Conservation (phyloP, 306 rosid genomes). For the Pyrus betulifolia region DNA sequence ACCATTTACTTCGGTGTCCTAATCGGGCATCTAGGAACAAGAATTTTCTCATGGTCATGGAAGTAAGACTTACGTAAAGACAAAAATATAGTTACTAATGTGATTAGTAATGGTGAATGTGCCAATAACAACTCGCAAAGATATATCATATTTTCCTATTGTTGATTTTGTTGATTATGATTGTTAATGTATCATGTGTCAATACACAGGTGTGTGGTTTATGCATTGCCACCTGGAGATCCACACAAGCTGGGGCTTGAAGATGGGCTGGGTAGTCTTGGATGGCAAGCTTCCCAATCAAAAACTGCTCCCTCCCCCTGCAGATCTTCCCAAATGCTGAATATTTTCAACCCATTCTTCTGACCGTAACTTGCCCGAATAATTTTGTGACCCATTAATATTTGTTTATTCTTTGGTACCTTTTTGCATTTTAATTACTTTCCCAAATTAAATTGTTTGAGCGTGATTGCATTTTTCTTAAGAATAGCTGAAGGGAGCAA, state of each 20-base stretch:
- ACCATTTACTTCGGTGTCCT: not conserved
- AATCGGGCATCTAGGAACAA: not conserved
- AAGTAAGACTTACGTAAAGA: not conserved
- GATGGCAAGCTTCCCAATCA: slow-evolving; percentile 59
- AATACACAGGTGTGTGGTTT: slow-evolving; percentile 53
- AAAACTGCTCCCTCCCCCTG: slow-evolving; percentile 51
- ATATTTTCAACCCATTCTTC: not conserved
- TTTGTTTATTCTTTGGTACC: not conserved
- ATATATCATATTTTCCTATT: too few relatives aligned
- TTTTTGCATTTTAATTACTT: not conserved
- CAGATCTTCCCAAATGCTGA: slow-evolving; percentile 53
- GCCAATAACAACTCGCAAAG: not conserved
- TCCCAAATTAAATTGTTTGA: not conserved
- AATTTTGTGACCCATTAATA: not conserved
- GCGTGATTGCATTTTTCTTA: not conserved
- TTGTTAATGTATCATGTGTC: not conserved
- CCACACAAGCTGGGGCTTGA: slow-evolving; percentile 70
- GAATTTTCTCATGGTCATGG: not conserved
- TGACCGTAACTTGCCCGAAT: not conserved
- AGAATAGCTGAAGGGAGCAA: not conserved
- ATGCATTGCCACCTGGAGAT: slow-evolving; percentile 68
- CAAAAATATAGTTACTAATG: not conserved
- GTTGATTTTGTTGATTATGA: not conserved
- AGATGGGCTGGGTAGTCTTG: slow-evolving; percentile 61
- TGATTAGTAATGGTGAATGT: not conserved